Evolutionary conservation across 805 yeast genomes (phyloP).

Genomic region (Sugiyamaella smithiae): DNA sequence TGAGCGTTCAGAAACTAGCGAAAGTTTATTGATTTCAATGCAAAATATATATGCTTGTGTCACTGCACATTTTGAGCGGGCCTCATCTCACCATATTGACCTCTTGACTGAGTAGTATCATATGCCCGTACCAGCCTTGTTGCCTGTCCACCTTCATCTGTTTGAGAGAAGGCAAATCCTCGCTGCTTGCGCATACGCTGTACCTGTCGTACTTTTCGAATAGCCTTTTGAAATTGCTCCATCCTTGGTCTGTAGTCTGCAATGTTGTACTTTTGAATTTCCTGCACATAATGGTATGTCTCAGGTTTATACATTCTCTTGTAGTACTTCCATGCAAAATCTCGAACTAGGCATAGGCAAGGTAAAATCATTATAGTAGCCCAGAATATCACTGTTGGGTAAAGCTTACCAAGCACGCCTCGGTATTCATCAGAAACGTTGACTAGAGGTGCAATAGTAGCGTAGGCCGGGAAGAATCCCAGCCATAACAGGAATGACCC

Average conservation of each 20-base stretch:
- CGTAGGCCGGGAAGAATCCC: conserved; percentile 80
- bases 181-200: conserved; percentile 97
- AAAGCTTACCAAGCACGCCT: conserved; percentile 75
- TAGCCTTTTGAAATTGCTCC: conserved; percentile 95
- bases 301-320: conserved; percentile 91
- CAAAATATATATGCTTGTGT: not conserved
- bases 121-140: conserved; percentile 79
- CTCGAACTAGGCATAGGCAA: conserved; percentile 74
- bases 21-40: too few species aligned
- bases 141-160: conserved; percentile 93
- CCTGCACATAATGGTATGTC: conserved; percentile 92
- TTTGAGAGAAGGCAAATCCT: conserved; percentile 97
- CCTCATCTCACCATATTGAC: conserved; percentile 61
- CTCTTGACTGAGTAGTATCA: conserved; percentile 86
- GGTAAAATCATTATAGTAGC: conserved; percentile 74
- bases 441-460: conserved; percentile 77
- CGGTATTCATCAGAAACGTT: conserved; percentile 79
- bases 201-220: conserved; percentile 95
- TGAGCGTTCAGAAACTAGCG: too few species aligned
- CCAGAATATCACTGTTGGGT: conserved; percentile 82
- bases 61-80: not conserved
- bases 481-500: conserved; percentile 89
- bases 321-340: conserved; percentile 90
- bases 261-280: conserved; percentile 90
- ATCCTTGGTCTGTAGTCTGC: conserved; percentile 94